Base-by-base conservation (phyloP, 1,284 basidiomycete species). In the Microbotryum silenes-acaulis region DNA sequence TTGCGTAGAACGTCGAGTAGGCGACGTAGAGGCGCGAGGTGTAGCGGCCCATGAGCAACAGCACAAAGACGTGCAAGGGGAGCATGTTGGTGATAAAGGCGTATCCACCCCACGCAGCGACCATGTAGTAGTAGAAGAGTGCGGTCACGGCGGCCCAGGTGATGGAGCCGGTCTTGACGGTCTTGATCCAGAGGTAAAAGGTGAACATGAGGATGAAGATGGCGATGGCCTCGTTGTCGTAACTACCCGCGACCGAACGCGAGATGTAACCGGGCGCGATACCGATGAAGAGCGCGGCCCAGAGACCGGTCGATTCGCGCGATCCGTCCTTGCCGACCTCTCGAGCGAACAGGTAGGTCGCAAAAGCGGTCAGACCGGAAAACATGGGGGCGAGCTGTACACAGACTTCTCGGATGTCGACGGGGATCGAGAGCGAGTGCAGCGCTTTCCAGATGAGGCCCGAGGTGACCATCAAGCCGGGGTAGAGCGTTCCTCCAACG, bases 81-180 rank as follows among this genome's bases (percentile, higher is more conserved):
- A 98, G 91, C 92, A 99, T 97, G 82, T 99, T 99, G 61, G 96
- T 99, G 77, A 99, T 99, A 81, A 98, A 99, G 1, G 91, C 96
- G 77, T 98, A 99, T 69, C 96, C 96, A 80, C 96, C 96, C 96
- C 96, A 99, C 16, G 96, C 96, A 54, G 96, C 94, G 20, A 99
- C 96, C 96, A 99, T 99, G 82, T 97, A 99, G 70, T 97, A 97
- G 80, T 99, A 99, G 79, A 98, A 97, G 18, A 98, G 78, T 8
- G 93, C 96, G 25, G 93, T 87, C 52, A 88, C 75, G 23, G 89
- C 89, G 46, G 92, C 94, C 73, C 85, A 97, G 65, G 94, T 83
- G 0, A 91, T 91, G 63, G 89, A 93, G 47, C 96, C 96, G 52
- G 85, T 83, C 78, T 97, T 97, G 62, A 97, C 80, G 25, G 96